Conservation (phyloP, 257 asterid species). For the Solanum chiquidenum region DNA sequence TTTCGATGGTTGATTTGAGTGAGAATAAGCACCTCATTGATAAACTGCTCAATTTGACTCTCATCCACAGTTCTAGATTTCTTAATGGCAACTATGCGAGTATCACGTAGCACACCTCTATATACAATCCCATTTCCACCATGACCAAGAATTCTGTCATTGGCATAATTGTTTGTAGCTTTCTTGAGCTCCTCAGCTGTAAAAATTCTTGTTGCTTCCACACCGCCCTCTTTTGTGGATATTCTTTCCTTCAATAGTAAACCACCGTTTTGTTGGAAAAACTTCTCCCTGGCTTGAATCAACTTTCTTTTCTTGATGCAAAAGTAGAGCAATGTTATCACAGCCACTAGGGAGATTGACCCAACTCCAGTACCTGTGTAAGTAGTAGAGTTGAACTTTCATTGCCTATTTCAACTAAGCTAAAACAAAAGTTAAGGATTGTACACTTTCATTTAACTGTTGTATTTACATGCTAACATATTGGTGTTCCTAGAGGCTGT, state of each 20-base stretch:
- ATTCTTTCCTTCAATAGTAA: not conserved
- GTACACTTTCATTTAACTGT: no score
- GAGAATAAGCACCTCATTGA: not conserved
- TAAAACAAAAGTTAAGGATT: not conserved
- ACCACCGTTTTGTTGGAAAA: not conserved
- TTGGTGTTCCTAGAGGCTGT: not conserved
- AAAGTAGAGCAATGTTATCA: not conserved
- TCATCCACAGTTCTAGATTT: not conserved
- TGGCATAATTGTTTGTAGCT: not conserved
- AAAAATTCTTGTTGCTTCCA: not conserved
- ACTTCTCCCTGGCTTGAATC: not conserved
- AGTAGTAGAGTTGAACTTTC: not conserved
- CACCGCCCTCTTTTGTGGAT: not conserved
- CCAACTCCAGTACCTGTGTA: not conserved
- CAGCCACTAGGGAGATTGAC: not conserved
- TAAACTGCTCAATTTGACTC: not conserved
- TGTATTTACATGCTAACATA: not conserved
- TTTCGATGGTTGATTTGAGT: not conserved
- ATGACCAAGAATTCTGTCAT: not conserved
- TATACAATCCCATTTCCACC: not conserved
- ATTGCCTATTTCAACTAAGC: not conserved
- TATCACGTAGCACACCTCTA: not conserved
- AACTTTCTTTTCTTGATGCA: not conserved
- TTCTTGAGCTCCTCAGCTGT: not conserved
- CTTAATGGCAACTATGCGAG: not conserved